Base-by-base conservation (phyloP, 2,329 filamentous ascomycete species). In the Claviceps pusilla region DNA sequence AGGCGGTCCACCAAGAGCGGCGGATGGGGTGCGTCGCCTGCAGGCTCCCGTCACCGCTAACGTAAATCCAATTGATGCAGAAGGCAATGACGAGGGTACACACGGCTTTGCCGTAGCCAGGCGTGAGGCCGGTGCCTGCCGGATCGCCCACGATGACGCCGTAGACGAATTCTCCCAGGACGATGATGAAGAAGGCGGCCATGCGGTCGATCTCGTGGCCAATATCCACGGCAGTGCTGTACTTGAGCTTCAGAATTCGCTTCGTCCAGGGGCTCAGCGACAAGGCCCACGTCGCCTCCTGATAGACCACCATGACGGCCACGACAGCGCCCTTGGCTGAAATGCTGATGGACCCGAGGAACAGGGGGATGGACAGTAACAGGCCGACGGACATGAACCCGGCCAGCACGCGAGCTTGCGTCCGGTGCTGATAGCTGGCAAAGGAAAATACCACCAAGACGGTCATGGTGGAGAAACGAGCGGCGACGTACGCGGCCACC, bases 71-170 rank as follows among this genome's bases (percentile, higher is more conserved):
- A 55, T 76, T 76, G 51, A 76, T 64, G 57, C 71, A 74, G 57
- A 76, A 76, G 0, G 73, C 73, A 43, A 76, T 73, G 35, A 75
- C 61, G 5, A 76, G 64, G 1, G 72, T 75, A 63, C 72, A 75
- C n/a, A 73, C 66, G 4, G 73, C 73, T 51, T 72, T 72, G 10
- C 68, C 63, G 51, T 74, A 70, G 4, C 70, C 66, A 1, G 66
- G 51, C 29, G 73, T 75, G 47, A 76, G 62, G 0, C 73, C 73
- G 14, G 71, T 63, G 7, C 70, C 73, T 1, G 73, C 71, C 47
- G 72, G 71, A 33, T 71, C 69, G 4, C 71, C 73, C 11, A 76
- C 73, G 42, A 76, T 66, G 49, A 76, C 72, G 55, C 69, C 68
- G 56, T 74, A 75, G 16, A 76, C 65, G 57, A 75, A 76, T 56